Base-by-base conservation (phyloP, 1,139 yeast genomes). In the Protomyces lactucae-debilis region DNA sequence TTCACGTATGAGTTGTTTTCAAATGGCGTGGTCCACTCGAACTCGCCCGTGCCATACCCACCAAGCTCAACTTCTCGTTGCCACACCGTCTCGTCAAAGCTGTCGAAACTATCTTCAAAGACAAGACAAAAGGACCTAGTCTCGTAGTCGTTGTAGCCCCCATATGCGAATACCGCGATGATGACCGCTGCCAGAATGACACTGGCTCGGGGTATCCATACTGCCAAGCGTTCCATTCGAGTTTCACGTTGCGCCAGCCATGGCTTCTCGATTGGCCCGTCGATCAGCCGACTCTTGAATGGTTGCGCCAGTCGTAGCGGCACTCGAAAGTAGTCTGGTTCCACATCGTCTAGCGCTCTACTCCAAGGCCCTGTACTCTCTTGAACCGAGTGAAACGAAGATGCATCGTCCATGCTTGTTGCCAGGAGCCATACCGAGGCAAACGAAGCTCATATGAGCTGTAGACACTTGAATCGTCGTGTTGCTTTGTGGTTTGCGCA, bases 11-110 rank as follows among this genome's bases (percentile, higher is more conserved):
- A 57, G 57, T 67, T 67, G 21, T 61, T 54, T 9, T 39, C 35
- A 12, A 53, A 54, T 14, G 59, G 55, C 6, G 69, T 67, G 43
- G 68, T 53, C 69, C 69, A 67, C n/a, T 66, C 67, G 39, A 67
- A 67, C 55, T 63, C 65, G 37, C 68, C 68, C 35, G 60, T 67
- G 40, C 69, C 69, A 53, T 65, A 67, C 2, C 69, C 69, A 16
- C 68, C 68, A 23, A 67, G 55, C 60, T 67, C 67, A 16, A 59
- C 64, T 37, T 67, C 69, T 25, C 57, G 65, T 4, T 28, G 21
- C 68, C 68, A 67, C n/a, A 61, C 18, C 1, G 36, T n/a, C 5
- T 40, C 16, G 55, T 61, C 59, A 35, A 65, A 28, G 1, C 60
- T 64, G 23, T 32, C 28, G 14, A 57, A 55, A 45, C 65, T 53